Conservation (phyloP, 441 rosid genomes). For the Sinapis alba region DNA sequence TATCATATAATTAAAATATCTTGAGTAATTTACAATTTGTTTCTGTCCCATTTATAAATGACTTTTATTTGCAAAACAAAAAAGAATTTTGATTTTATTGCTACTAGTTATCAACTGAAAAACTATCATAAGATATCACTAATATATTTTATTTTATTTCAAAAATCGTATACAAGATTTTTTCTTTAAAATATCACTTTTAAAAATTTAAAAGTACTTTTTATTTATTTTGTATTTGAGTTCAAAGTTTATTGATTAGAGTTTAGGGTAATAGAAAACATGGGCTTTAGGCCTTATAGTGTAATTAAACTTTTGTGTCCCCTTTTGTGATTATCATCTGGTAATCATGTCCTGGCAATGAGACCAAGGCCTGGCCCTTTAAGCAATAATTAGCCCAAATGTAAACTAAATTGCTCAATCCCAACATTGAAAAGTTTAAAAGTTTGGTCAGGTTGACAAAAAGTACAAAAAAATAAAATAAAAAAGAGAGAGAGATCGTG, state of each 20-base stretch:
- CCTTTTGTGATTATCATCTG: background rate
- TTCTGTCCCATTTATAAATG: background rate
- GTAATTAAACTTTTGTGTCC: background rate
- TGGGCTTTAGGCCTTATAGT: background rate
- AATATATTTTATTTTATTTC: no score
- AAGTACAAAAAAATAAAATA: background rate
- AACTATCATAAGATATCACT: no score
- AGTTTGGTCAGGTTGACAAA: conserved; percentile 5
- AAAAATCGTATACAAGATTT: no score
- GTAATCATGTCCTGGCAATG: background rate
- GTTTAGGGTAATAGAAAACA: background rate
- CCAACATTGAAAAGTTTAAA: background rate
- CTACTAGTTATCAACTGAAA: no score
- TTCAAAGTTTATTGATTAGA: no score
- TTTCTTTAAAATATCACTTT: no score
- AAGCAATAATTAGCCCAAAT: conserved; percentile 8
- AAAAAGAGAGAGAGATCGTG: conserved; percentile 37
- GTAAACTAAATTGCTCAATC: background rate
- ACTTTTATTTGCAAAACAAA: background rate
- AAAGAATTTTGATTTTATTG: background rate
- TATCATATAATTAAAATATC: background rate
- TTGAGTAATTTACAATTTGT: background rate
- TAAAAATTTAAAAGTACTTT: no score
- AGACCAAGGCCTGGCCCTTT: background rate
- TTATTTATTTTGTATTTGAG: no score